Conservation (phyloP, 192 early-diverging fungal species). For the Gigaspora rosea region DNA sequence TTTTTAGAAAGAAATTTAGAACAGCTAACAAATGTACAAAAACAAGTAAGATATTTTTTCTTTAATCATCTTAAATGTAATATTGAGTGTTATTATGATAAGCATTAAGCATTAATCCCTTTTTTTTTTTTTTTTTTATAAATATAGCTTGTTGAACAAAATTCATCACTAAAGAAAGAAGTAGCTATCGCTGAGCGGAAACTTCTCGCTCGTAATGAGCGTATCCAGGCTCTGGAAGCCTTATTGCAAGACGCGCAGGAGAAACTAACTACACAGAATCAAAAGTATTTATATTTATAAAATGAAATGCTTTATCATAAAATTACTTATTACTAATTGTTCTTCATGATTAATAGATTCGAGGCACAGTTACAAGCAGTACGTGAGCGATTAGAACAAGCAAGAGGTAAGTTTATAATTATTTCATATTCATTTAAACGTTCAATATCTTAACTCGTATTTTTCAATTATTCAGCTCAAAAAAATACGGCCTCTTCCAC, state of each 20-base stretch:
- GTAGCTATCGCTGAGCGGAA: conserved; percentile 88
- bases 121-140: background rate
- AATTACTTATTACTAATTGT: background rate
- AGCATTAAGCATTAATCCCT: background rate
- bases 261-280: conserved; percentile 76
- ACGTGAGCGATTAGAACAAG: conserved; percentile 79
- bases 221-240: conserved; percentile 87
- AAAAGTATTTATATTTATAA: conserved; percentile 47
- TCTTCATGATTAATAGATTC: conserved; percentile 52
- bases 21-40: conserved; percentile 94
- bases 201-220: conserved; percentile 88
- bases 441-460: background rate
- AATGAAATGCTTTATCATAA: background rate
- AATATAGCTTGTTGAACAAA: conserved; percentile 87
- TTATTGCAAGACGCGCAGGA: conserved; percentile 83
- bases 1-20: conserved; percentile 97
- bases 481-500: conserved; percentile 33
- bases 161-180: conserved; percentile 95
- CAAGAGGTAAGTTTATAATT: conserved; percentile 56
- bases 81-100: background rate
- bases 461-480: conserved; percentile 37
- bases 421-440: background rate
- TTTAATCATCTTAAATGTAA: background rate
- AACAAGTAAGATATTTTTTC: conserved; percentile 53
- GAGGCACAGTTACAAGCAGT: conserved; percentile 80